Base-by-base conservation (phyloP, 495 filamentous ascomycete species). In the Zalerion maritima region DNA sequence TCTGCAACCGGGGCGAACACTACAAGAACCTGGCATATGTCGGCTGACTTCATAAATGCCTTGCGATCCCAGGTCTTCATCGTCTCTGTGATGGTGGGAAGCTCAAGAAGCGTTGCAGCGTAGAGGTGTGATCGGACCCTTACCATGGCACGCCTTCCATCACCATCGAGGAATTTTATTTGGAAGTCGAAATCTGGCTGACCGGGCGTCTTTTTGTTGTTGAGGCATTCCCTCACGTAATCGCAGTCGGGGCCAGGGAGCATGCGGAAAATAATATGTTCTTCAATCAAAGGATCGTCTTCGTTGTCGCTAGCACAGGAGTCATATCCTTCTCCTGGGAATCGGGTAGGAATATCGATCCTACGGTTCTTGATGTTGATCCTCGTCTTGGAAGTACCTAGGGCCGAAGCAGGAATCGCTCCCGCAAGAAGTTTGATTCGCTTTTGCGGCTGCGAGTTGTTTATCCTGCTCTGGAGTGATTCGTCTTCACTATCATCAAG, bases 11-110 rank as follows among this genome's bases (percentile, higher is more conserved):
- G 58, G 2, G 79, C 78, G 32, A 86, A 65, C 0, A 94, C 78
- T 18, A 91, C 55, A 2, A 96, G 62, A 81, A 99, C 93, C 60
- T 99, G 91, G 36, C 78, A 89, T 5, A 99, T 73, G 54, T 99
- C 91, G 3, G 81, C 81, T 3, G 76, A 78, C 55, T 99, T 99
- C 60, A 84, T 85, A 71, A 85, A 89, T 14, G 75, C 69, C 35
- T 77, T 81, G 47, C 75, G 77, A 43, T 96, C 89, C 78, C 89
- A 94, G 29, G 77, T 86, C 57, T 99, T 99, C 75, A 91, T 91
- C 6, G 75, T 78, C 52, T 99, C 89, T 2, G 92, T 72, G 34
- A 99, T 78, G 38, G 77, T 87, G 0, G 89, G 89, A 7, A 99
- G 59, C 36, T 96, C 87, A 4, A 94, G 77, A 28, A 96, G 54